Base-by-base conservation (phyloP, 352 stramenopile species). In the Phytophthora melonis region DNA sequence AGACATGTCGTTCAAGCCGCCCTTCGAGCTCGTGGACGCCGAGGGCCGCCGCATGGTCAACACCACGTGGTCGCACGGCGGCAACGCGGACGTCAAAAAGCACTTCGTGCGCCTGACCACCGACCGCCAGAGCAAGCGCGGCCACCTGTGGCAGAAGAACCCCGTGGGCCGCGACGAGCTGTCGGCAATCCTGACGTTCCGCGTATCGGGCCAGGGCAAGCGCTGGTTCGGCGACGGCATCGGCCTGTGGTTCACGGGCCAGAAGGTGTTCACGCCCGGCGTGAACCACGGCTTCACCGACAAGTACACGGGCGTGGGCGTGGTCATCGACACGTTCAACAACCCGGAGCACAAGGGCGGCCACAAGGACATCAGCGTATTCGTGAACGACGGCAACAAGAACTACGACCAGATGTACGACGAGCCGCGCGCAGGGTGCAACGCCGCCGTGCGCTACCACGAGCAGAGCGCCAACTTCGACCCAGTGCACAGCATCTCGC, bases 31-130 rank as follows among this genome's bases (percentile, higher is more conserved):
- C 36, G 71, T 95, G 36, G 87, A 95, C 66, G 57, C 49, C n/a
- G 77, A 87, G 1, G 88, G 84, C 45, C 75, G 71, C 11, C 88
- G 90, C 54, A 77, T 90, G 62, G 78, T 96, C 62, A 95, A 94
- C 67, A 83, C 89, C 59, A 90, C 80, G 68, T 96, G 87, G 87
- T 83, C 70, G 27, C 81, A 91, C 63, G 90, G 90, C 59, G 90
- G 89, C 58, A 87, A 80, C 66, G 64, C 90, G 25, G 86, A 94
- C 66, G 81, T 88, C 19, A 95, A 96, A 74, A 94, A 95, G 77
- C 80, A 93, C 79, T 97, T 97, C 70, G 78, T 96, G 45, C 90
- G 90, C 27, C 75, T 97, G n/a, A 97, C 90, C n/a, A 90, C 90
- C 9, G 89, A 97, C 66, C 88, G 90, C 0, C 90, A 97, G 77